Evolutionary conservation across 495 filamentous ascomycete species (phyloP), one percentile per base, ranked within the genome.

Genomic region (Lindgomyces ingoldianus): DNA sequence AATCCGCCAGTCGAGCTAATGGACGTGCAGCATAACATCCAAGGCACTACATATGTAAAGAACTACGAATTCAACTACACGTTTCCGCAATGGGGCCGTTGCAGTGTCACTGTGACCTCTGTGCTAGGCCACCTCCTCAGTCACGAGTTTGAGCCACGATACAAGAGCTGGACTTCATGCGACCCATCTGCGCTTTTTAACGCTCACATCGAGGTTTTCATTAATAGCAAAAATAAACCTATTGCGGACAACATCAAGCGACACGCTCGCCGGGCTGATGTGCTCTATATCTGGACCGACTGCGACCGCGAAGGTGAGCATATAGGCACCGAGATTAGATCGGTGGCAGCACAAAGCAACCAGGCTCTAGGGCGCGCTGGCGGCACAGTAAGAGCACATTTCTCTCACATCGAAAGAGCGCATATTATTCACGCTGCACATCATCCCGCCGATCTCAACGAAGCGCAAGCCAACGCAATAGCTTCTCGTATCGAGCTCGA

Each of bases 251-350:
- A 98, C 69, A 97, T 98, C 69, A 80, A 85, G 46, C 75, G 79
- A 8, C 85, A 93, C 74, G 93, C 94, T n/a, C 83, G 82, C 45
- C 81, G 82, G 66, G 78, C 84, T 56, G 82, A 80, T 69, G 85
- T 84, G 18, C 80, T 98, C 16, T 93, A 91, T 74, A 96, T 98
- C 69, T 98, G 93, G 93, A 98, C 93, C 1, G 93, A 98, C 81
- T 97, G 93, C 76, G 93, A 98, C 80, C 86, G 92, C 51, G 93
- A 98, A 81, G 93, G 93, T 14, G 93, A 98, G 75, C 87, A 96
- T 70, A 98, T 98, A 64, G 93, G 93, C 1, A 78, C 87, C 19
- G 94, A 97, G 72, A 91, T 98, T 55, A 85, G 91, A 44, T 82
- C 88, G 60, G 85, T 91, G 29, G 93, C 94, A 18, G 78, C 77